A percentile compares a stretch with the other conserved stretches of the same genome.
These are phyloP conservation scores for Prinsepia uniflora DNA, from an alignment of 306 rosid species.

Conservation along the genomic window DNA sequence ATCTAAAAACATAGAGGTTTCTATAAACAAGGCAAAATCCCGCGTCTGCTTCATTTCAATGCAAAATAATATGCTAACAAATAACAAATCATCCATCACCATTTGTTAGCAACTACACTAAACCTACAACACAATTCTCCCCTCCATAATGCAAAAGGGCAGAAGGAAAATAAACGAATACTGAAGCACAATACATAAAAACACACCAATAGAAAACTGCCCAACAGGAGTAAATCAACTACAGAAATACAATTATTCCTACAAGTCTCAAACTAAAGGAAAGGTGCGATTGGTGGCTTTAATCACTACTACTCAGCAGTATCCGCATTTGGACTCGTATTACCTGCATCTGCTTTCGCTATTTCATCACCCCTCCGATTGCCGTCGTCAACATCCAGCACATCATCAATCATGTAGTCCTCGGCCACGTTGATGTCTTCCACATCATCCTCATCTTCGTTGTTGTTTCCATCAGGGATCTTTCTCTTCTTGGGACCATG, in stretches of 20 bases:
- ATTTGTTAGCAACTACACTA: not conserved
- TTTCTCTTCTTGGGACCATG: constrained; percentile 95
- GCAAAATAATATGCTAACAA: not conserved
- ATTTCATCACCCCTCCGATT: constrained; percentile 64
- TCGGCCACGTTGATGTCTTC: constrained; percentile 88
- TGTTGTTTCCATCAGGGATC: constrained; percentile 70
- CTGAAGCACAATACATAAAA: not conserved
- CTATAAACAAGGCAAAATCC: not conserved
- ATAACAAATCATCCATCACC: not conserved
- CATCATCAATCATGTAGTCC: constrained; percentile 94
- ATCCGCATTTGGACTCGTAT: constrained; percentile 14
- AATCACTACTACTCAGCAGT: constrained; percentile 30
- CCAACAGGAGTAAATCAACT: not conserved
- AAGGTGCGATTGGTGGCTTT: not conserved
- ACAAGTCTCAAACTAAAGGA: not conserved
- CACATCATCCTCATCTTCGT: constrained; percentile 83
- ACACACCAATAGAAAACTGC: not conserved
- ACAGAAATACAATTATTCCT: not conserved
- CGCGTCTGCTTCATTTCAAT: not conserved
- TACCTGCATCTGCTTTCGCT: constrained; percentile 48
- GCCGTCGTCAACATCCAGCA: constrained; percentile 64
- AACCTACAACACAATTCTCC: not conserved
- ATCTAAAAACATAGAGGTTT: too few species aligned
- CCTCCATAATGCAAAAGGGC: not conserved
- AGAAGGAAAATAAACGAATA: not conserved